phyloP scores from a whole-genome alignment of 306 rosid genomes.

The Vigna angularis region DNA sequence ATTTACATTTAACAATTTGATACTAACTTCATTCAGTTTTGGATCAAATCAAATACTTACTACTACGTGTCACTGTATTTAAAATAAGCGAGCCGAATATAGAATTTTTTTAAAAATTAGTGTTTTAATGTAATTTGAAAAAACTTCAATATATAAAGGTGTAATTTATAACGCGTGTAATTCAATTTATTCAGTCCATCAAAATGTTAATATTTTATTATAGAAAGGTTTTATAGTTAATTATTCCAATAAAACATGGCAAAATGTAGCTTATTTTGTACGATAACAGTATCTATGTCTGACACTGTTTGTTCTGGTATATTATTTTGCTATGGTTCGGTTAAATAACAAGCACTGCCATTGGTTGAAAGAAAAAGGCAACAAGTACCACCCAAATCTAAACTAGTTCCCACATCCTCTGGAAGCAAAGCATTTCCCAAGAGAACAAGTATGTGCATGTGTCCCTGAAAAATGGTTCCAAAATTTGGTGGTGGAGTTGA shows the following conservation, averaged over 20 bases:
- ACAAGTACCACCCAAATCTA: neutral
- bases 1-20: no score
- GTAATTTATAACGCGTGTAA: no score
- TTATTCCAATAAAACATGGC: neutral
- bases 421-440: neutral
- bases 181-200: neutral
- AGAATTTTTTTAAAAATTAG: no score
- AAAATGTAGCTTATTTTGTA: constrained; percentile 11
- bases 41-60: no score
- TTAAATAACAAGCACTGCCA: neutral
- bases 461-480: constrained; percentile 55
- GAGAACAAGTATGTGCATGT: constrained; percentile 19
- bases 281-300: constrained; percentile 32
- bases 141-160: no score
- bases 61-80: no score
- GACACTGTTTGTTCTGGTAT: constrained; percentile 56
- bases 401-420: constrained; percentile 26
- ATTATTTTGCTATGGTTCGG: constrained; percentile 46
- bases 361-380: constrained; percentile 20
- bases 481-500: constrained; percentile 49
- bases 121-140: no score
- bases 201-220: neutral
- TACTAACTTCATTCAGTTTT: no score
- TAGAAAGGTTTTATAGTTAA: neutral
- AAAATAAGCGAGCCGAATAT: no score